Conservation (phyloP, 225 moss, liverwort and hornwort genomes). For the Pseudisothecium myosuroides region DNA sequence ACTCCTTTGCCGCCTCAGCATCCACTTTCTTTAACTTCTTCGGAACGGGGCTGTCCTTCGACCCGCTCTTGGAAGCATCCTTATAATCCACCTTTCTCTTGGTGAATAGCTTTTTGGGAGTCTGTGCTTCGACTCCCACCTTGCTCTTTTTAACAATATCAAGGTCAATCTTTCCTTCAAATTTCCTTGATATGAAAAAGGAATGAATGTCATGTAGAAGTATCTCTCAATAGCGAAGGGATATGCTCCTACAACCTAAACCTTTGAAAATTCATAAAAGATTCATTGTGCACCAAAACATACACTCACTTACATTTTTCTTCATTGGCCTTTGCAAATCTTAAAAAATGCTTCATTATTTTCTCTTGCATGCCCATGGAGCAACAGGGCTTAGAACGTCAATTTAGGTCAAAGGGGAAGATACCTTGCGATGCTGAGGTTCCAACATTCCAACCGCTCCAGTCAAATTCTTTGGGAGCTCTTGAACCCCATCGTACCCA, state of each 20-base stretch:
- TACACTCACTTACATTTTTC: neutral
- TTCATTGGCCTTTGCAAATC: no score
- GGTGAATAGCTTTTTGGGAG: no score
- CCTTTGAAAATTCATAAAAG: neutral
- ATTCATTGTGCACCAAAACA: neutral
- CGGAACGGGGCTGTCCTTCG: no score
- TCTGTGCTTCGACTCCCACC: no score
- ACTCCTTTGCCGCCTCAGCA: no score
- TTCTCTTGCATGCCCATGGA: neutral
- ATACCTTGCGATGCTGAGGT: neutral
- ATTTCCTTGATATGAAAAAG: neutral
- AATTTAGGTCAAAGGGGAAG: neutral
- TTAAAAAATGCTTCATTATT: neutral
- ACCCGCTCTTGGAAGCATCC: no score
- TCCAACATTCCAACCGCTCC: neutral
- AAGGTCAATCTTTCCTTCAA: neutral
- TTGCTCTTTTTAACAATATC: neutral
- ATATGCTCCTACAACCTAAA: neutral
- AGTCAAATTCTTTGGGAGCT: neutral
- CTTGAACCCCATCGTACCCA: neutral
- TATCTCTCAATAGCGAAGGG: neutral
- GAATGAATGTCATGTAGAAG: neutral
- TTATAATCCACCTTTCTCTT: no score
- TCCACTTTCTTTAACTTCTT: no score
- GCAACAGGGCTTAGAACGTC: neutral